Percentiles rank a stretch among this genome's conserved stretches.
These are phyloP conservation scores for Ligustrum vulgare DNA, from an alignment of 257 asterid genomes.

Conservation along the genomic window DNA sequence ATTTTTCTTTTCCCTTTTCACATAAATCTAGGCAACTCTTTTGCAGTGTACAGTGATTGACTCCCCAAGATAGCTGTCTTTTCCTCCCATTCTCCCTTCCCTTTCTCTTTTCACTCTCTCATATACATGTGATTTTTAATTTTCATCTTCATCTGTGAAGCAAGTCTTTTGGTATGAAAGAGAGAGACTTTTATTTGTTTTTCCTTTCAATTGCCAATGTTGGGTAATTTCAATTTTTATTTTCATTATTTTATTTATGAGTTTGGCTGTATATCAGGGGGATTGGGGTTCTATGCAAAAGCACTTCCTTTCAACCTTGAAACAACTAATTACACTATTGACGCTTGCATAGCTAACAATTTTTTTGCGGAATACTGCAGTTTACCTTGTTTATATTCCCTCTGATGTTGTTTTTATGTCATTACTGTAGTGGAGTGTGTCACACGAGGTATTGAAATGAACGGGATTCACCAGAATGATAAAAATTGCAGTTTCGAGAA, in stretches of 20 bases:
- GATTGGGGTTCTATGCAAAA: conserved; percentile 1
- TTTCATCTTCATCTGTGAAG: conserved; percentile 8
- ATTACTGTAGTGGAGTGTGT: conserved; percentile 20
- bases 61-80: conserved; percentile 2
- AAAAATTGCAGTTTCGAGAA: conserved; percentile 43
- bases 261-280: neutral
- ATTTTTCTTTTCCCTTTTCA: conserved; percentile 18
- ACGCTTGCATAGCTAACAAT: neutral
- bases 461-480: conserved; percentile 53
- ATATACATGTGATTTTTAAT: neutral
- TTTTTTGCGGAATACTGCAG: conserved; percentile 22
- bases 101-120: conserved; percentile 8
- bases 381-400: conserved; percentile 15
- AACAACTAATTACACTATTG: conserved; percentile 5
- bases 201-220: neutral
- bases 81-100: conserved; percentile 5
- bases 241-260: neutral
- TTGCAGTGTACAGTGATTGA: conserved; percentile 15
- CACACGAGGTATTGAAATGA: conserved; percentile 69
- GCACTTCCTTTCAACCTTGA: conserved; percentile 14
- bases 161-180: conserved; percentile 10
- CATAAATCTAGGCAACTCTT: conserved; percentile 34
- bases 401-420: conserved; percentile 14
- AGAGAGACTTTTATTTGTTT: neutral
- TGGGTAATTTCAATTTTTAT: neutral